These are phyloP conservation scores for Paramecium pentaurelia DNA, from an alignment of 73 alveolate genomes.

Conservation along the genomic window DNA sequence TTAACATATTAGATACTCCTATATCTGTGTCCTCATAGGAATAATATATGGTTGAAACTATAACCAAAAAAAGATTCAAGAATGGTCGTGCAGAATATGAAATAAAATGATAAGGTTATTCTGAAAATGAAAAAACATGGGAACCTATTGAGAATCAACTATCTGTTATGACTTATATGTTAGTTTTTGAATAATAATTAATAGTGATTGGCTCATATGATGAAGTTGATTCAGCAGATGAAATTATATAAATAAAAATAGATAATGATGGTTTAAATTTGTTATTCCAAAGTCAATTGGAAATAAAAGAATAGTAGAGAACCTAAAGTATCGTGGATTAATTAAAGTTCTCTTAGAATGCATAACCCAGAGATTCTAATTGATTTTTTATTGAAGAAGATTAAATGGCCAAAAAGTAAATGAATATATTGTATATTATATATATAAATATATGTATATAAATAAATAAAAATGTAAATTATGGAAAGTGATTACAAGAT, in stretches of 20 bases:
- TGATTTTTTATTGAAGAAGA: background rate
- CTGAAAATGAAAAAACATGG: conserved; percentile 11
- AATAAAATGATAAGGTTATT: conserved; percentile 25
- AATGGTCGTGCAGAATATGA: background rate
- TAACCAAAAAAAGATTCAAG: background rate
- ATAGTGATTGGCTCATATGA: background rate
- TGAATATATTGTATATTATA: background rate
- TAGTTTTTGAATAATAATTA: background rate
- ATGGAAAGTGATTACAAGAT: background rate
- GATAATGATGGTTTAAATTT: background rate
- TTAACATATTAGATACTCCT: background rate
- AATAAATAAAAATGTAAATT: no score
- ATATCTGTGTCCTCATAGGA: background rate
- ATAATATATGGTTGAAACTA: conserved; percentile 7
- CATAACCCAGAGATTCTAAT: conserved; percentile 6
- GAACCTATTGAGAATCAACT: background rate
- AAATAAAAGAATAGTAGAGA: background rate
- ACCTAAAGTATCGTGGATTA: background rate
- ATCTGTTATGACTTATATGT: background rate
- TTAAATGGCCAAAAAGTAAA: conserved; percentile 9
- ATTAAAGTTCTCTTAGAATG: background rate
- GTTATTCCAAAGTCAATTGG: background rate
- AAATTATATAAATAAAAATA: background rate
- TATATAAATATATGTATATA: background rate
- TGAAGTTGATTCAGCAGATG: conserved; percentile 28